These are phyloP conservation scores for Colletotrichum lindemuthianum DNA, from an alignment of 2,329 filamentous ascomycete species.

Conservation along the genomic window DNA sequence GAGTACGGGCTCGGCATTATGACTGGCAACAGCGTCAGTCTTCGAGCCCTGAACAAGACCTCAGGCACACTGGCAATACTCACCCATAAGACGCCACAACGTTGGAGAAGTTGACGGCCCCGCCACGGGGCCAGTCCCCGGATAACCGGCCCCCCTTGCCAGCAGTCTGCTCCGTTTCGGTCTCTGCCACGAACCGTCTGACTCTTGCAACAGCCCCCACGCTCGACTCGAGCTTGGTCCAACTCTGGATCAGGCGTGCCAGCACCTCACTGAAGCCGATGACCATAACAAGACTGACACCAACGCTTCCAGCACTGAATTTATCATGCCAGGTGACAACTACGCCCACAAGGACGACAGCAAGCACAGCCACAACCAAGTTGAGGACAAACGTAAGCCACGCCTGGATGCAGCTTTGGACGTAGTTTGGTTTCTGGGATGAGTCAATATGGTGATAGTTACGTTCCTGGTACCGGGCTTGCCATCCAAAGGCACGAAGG, in stretches of 20 bases:
- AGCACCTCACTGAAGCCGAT: slow-evolving; percentile 19
- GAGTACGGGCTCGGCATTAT: not conserved
- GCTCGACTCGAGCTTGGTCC: slow-evolving; percentile 39
- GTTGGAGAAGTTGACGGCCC: not conserved
- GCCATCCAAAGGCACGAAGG: slow-evolving; percentile 50
- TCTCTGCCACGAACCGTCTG: not conserved
- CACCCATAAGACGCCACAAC: slow-evolving; percentile 18
- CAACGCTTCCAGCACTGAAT: not conserved
- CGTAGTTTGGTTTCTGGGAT: slow-evolving; percentile 63
- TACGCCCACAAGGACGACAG: slow-evolving; percentile 2
- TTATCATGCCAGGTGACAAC: slow-evolving; percentile 8
- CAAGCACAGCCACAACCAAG: slow-evolving; percentile 38
- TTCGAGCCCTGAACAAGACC: too few relatives aligned
- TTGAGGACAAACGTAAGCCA: slow-evolving; percentile 61
- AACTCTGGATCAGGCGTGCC: slow-evolving; percentile 7
- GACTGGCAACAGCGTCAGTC: not conserved
- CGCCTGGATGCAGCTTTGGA: slow-evolving; percentile 61
- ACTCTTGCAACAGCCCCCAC: slow-evolving; percentile 13
- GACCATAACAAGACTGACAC: slow-evolving; percentile 10
- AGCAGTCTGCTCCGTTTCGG: not conserved
- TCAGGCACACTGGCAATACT: not conserved
- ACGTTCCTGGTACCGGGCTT: slow-evolving; percentile 36
- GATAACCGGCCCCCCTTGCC: not conserved
- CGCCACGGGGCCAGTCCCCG: not conserved
- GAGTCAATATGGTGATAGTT: slow-evolving; percentile 42